Evolutionary conservation across 2,329 filamentous ascomycete genomes (phyloP).

Genomic region (Alternaria sp.): DNA sequence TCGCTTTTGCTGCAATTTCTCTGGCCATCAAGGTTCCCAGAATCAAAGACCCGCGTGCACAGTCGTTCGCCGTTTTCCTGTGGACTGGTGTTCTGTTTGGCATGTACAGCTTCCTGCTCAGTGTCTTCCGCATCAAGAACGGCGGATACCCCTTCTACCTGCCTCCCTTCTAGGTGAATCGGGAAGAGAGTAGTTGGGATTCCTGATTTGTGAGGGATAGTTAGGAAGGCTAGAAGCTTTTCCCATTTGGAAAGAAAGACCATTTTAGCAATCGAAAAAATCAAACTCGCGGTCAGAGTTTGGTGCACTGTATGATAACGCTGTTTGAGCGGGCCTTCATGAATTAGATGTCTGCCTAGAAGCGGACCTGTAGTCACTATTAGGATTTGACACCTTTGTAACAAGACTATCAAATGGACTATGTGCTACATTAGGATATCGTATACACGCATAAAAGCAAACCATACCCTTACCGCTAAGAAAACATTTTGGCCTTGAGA

Average conservation of each 20-base stretch:
- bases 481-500: slow-evolving; percentile 1
- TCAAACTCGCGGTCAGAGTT: not conserved
- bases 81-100: slow-evolving; percentile 80
- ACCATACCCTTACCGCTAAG: not conserved
- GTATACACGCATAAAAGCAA: not conserved
- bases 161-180: slow-evolving; percentile 73
- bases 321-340: not conserved
- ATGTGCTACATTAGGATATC: slow-evolving; percentile 1
- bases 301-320: not conserved
- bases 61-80: slow-evolving; percentile 80
- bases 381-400: not conserved
- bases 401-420: not conserved
- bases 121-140: slow-evolving; percentile 94
- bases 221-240: not conserved
- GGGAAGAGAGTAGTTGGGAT: not conserved
- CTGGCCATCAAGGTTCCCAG: slow-evolving; percentile 92
- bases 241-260: not conserved
- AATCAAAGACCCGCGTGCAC: slow-evolving; percentile 75
- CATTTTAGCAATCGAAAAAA: not conserved
- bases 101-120: slow-evolving; percentile 93
- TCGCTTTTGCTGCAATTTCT: slow-evolving; percentile 90
- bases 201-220: not conserved
- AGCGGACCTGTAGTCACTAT: not conserved
- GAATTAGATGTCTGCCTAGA: not conserved
- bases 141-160: slow-evolving; percentile 92